phyloP scores from a whole-genome alignment of 208 protist genomes.

The Strigomonas galati region DNA sequence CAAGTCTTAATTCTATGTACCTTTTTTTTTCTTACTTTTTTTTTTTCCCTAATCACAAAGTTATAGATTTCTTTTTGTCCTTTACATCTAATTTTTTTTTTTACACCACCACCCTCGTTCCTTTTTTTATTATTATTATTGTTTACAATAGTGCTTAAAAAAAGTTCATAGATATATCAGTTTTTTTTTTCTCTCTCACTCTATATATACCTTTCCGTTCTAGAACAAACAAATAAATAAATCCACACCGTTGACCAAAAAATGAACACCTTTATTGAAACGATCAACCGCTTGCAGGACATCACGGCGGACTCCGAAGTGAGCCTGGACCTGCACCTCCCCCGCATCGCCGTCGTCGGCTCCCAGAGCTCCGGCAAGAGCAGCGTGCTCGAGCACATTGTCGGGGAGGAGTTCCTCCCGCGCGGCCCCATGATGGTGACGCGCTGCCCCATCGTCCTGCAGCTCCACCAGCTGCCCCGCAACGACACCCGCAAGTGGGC shows the following conservation, averaged over 20 bases:
- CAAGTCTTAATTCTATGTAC: background rate
- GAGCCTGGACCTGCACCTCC: slow-evolving; percentile 35
- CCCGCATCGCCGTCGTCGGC: slow-evolving; percentile 94
- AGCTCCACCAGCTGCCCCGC: slow-evolving; percentile 61
- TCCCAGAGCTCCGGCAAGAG: slow-evolving; percentile 77
- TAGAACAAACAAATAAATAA: background rate
- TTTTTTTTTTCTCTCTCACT: slow-evolving; percentile 1
- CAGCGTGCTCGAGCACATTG: slow-evolving; percentile 95
- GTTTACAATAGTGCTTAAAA: background rate
- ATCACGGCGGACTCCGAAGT: slow-evolving; percentile 9
- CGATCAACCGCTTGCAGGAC: slow-evolving; percentile 10
- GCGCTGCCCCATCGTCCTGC: slow-evolving; percentile 91
- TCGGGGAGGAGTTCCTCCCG: slow-evolving; percentile 95
- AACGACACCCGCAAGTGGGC: slow-evolving; percentile 28
- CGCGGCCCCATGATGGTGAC: slow-evolving; percentile 95
- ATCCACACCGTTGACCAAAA: background rate
- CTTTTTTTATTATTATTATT: slow-evolving; percentile 7
- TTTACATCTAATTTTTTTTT: slow-evolving; percentile 9
- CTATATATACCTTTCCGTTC: background rate
- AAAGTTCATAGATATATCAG: background rate
- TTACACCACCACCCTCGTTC: background rate
- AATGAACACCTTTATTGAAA: slow-evolving; percentile 14
- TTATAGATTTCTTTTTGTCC: slow-evolving; percentile 8
- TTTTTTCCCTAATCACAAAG: background rate
- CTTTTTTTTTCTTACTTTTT: slow-evolving; percentile 1